These are phyloP conservation scores for Dalbergia cultrata DNA, from an alignment of 306 rosid genomes.

Conservation along the genomic window DNA sequence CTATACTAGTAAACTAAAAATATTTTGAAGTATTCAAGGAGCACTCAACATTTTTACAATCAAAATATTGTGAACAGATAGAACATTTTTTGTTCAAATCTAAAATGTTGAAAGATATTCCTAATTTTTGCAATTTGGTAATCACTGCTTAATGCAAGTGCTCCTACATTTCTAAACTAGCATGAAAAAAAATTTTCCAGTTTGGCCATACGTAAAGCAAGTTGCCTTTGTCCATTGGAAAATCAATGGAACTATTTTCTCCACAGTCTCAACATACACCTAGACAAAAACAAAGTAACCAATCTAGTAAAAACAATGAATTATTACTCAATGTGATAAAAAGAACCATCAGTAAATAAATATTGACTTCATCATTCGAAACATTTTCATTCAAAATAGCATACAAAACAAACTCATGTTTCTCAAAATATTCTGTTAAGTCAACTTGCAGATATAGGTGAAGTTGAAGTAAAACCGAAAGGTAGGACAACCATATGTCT, in stretches of 20 bases:
- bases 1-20: no score
- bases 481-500: background rate
- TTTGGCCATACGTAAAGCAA: slow-evolving; percentile 94
- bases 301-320: slow-evolving; percentile 39
- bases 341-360: slow-evolving; percentile 31
- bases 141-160: slow-evolving; percentile 7
- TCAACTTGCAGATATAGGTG: slow-evolving; percentile 67
- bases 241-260: slow-evolving; percentile 79
- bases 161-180: slow-evolving; percentile 35
- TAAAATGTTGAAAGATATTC: no score
- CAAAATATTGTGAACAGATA: no score
- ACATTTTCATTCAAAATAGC: slow-evolving; percentile 83
- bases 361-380: slow-evolving; percentile 77
- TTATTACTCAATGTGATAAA: slow-evolving; percentile 23
- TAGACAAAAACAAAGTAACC: slow-evolving; percentile 36
- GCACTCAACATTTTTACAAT: no score
- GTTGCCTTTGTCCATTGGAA: slow-evolving; percentile 85
- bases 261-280: slow-evolving; percentile 84
- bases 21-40: no score
- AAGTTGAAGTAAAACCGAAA: slow-evolving; percentile 39
- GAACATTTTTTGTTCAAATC: no score
- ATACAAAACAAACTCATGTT: slow-evolving; percentile 79
- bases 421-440: slow-evolving; percentile 79
- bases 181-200: slow-evolving; percentile 61
- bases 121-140: background rate